These are phyloP conservation scores for Cercospora sp. DNA, from an alignment of 2,329 filamentous ascomycete species.

Conservation along the genomic window DNA sequence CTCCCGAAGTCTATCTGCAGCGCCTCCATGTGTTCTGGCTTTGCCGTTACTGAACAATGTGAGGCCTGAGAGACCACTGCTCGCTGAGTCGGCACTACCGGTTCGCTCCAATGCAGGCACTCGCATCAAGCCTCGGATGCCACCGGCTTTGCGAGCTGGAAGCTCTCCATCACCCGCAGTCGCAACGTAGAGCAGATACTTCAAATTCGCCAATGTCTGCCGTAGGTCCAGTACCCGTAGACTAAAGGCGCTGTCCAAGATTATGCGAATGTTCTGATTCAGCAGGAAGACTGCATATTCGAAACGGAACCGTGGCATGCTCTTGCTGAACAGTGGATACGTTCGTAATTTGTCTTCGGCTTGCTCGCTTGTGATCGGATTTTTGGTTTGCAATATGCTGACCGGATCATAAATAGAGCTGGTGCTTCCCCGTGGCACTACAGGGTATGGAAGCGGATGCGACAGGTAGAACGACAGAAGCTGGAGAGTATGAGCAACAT, in stretches of 20 bases:
- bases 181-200: slow-evolving; percentile 86
- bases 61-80: slow-evolving; percentile 28
- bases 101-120: slow-evolving; percentile 22
- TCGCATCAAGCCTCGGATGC: slow-evolving; percentile 50
- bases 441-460: slow-evolving; percentile 76
- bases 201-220: slow-evolving; percentile 88
- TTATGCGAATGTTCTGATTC: slow-evolving; percentile 86
- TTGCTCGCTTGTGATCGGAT: slow-evolving; percentile 23
- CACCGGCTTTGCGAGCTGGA: slow-evolving; percentile 56
- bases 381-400: slow-evolving; percentile 34
- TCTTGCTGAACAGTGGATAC: slow-evolving; percentile 77
- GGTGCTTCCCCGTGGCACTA: slow-evolving; percentile 70
- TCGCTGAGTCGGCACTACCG: slow-evolving; percentile 32
- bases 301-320: slow-evolving; percentile 77
- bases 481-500: slow-evolving; percentile 72
- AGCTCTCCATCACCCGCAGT: slow-evolving; percentile 72
- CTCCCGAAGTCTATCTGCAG: slow-evolving; percentile 35
- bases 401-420: slow-evolving; percentile 77
- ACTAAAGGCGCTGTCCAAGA: slow-evolving; percentile 62
- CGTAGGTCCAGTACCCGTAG: slow-evolving; percentile 84
- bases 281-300: slow-evolving; percentile 96
- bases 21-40: slow-evolving; percentile 19
- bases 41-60: slow-evolving; percentile 28
- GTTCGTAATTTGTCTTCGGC: slow-evolving; percentile 40
- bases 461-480: slow-evolving; percentile 80